phyloP scores from a whole-genome alignment of 768 basidiomycete genomes.

The Mycena filopes region DNA sequence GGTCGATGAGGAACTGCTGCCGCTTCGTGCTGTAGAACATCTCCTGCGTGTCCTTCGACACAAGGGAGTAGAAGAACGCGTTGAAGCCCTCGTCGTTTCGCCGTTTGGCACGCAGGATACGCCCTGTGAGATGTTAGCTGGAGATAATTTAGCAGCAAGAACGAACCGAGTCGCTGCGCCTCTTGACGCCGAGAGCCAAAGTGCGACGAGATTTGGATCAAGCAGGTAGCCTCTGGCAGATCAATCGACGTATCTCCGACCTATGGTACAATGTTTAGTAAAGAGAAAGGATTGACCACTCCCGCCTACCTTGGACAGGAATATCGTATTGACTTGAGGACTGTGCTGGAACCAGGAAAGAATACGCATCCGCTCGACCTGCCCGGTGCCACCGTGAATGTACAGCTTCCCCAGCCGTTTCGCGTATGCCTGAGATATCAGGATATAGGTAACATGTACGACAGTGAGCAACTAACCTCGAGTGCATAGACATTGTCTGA shows the following conservation, averaged over 20 bases:
- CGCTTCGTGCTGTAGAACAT: slow-evolving; percentile 99
- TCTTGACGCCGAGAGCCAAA: slow-evolving; percentile 98
- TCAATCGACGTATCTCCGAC: slow-evolving; percentile 99
- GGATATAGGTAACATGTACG: slow-evolving; percentile 9
- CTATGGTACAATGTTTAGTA: slow-evolving; percentile 49
- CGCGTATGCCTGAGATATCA: slow-evolving; percentile 79
- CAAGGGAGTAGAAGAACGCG: slow-evolving; percentile 99
- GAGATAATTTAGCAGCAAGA: background rate
- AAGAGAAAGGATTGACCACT: background rate
- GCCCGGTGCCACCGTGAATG: slow-evolving; percentile 96
- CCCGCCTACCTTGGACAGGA: slow-evolving; percentile 87
- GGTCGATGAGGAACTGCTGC: slow-evolving; percentile 98
- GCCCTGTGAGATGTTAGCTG: slow-evolving; percentile 60
- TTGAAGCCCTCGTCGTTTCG: slow-evolving; percentile 99
- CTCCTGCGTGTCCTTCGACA: slow-evolving; percentile 98
- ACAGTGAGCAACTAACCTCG: slow-evolving; percentile 69
- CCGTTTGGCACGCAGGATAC: slow-evolving; percentile 96
- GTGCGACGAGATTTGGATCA: slow-evolving; percentile 99
- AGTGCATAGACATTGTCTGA: slow-evolving; percentile 98
- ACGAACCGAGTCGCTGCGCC: slow-evolving; percentile 89
- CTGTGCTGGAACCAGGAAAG: slow-evolving; percentile 96
- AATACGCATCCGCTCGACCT: slow-evolving; percentile 95
- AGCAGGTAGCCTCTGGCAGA: slow-evolving; percentile 97
- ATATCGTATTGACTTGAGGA: slow-evolving; percentile 96
- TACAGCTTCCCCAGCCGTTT: slow-evolving; percentile 93